Evolutionary conservation across 2,329 filamentous ascomycete species (phyloP).

Genomic region (Ceratocystis cubensis): DNA sequence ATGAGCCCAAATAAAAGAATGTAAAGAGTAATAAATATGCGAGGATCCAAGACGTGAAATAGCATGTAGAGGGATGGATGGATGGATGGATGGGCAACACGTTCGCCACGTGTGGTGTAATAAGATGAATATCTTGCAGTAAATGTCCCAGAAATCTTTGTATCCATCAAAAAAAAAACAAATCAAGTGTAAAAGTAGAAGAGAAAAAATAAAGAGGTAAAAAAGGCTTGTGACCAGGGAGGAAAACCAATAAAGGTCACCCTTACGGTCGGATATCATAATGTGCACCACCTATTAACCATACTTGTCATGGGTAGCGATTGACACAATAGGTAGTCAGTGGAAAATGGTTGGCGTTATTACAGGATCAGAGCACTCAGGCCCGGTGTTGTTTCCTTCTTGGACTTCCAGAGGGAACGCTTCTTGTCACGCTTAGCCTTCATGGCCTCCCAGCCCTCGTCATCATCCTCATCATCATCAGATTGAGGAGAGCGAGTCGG

Average conservation of each 20-base stretch:
- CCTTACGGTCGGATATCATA: constrained; percentile 10
- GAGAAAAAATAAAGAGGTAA: not conserved
- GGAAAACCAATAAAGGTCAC: not conserved
- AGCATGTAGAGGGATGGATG: not conserved
- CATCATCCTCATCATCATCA: constrained; percentile 48
- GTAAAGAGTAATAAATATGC: not conserved
- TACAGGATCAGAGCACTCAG: constrained; percentile 37
- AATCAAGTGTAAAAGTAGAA: not conserved
- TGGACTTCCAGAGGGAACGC: constrained; percentile 51
- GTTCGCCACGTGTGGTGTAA: not conserved
- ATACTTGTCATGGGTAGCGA: not conserved
- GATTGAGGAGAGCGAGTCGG: constrained; percentile 31
- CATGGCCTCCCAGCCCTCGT: constrained; percentile 59
- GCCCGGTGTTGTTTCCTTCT: constrained; percentile 41
- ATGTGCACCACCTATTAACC: not conserved
- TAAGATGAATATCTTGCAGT: not conserved
- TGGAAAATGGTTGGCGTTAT: not conserved
- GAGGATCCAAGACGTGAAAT: not conserved
- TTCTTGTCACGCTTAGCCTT: constrained; percentile 57
- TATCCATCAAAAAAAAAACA: constrained; percentile 4
- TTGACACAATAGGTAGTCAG: not conserved
- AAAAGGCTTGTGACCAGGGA: not conserved
- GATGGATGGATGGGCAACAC: not conserved
- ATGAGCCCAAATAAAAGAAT: constrained; percentile 5
- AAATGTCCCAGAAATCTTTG: constrained; percentile 9